Conservation (phyloP, 441 rosid species). For the Mallotus repandus region DNA sequence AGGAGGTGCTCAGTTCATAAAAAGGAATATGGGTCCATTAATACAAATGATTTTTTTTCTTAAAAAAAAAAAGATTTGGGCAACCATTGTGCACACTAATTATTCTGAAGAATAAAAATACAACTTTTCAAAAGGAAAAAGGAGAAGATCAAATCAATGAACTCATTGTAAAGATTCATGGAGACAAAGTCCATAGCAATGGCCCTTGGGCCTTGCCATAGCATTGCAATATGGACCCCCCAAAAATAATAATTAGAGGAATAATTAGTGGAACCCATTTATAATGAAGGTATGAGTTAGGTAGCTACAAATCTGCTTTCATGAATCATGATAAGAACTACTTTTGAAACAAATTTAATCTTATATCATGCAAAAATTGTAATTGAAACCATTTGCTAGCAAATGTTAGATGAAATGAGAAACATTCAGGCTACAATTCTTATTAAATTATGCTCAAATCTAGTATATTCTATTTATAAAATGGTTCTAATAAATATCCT, state of each 20-base stretch:
- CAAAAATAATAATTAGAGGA: not conserved
- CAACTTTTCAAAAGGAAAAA: not conserved
- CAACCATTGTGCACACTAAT: not conserved
- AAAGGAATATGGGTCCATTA: not conserved
- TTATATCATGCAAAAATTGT: too few species aligned
- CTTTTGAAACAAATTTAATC: too few species aligned
- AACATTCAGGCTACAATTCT: not conserved
- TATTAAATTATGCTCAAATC: too few species aligned
- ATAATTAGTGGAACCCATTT: not conserved
- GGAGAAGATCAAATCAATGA: not conserved
- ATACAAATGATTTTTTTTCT: not conserved
- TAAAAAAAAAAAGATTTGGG: not conserved
- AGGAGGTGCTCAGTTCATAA: not conserved
- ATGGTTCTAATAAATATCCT: too few species aligned
- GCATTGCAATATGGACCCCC: not conserved
- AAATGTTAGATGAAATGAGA: too few species aligned
- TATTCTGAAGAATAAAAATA: not conserved
- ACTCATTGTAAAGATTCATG: not conserved
- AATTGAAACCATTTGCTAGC: too few species aligned
- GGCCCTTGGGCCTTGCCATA: not conserved
- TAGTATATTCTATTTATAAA: too few species aligned
- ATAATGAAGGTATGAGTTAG: too few species aligned
- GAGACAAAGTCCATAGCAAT: not conserved
- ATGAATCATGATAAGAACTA: too few species aligned
- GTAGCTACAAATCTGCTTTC: too few species aligned